Evolutionary conservation across 2,329 filamentous ascomycete genomes (phyloP).

Genomic region (Phyllosticta citriasiana): DNA sequence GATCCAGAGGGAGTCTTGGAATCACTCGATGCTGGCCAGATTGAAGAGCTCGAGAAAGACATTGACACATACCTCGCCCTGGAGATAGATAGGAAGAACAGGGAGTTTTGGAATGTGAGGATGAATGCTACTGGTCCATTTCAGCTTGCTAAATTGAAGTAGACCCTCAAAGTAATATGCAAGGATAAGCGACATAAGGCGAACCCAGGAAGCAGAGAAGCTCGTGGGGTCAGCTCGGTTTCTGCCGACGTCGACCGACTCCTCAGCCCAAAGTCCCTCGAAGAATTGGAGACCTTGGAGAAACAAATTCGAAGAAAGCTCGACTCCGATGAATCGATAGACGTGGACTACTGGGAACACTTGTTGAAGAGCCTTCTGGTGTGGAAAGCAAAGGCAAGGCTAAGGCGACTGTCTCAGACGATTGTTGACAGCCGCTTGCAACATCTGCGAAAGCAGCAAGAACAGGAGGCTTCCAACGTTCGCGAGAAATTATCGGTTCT

Average conservation of each 20-base stretch:
- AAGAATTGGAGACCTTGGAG: slow-evolving; percentile 80
- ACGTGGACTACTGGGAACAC: slow-evolving; percentile 97
- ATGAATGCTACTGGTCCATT: not conserved
- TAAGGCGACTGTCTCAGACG: slow-evolving; percentile 66
- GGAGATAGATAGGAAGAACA: slow-evolving; percentile 67
- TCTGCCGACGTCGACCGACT: slow-evolving; percentile 81
- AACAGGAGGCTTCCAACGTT: slow-evolving; percentile 52
- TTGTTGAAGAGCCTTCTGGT: slow-evolving; percentile 73
- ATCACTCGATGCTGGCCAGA: slow-evolving; percentile 53
- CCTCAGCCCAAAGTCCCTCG: slow-evolving; percentile 71
- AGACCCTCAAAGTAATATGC: slow-evolving; percentile 77
- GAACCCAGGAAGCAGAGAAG: slow-evolving; percentile 51
- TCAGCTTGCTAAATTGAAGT: slow-evolving; percentile 14
- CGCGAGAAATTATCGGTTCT: slow-evolving; percentile 36
- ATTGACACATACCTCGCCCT: slow-evolving; percentile 71
- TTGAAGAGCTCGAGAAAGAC: slow-evolving; percentile 70
- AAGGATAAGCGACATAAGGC: slow-evolving; percentile 61
- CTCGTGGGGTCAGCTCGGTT: slow-evolving; percentile 71
- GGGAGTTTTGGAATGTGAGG: slow-evolving; percentile 72
- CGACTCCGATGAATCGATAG: slow-evolving; percentile 79
- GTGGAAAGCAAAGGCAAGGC: slow-evolving; percentile 83
- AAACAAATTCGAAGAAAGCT: slow-evolving; percentile 80
- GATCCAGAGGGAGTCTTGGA: slow-evolving; percentile 76
- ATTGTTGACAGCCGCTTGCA: slow-evolving; percentile 62
- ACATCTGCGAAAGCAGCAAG: slow-evolving; percentile 56